These are phyloP conservation scores for Homolaphlyctis polyrhiza DNA, from an alignment of 371 early-diverging fungal species.

Conservation along the genomic window DNA sequence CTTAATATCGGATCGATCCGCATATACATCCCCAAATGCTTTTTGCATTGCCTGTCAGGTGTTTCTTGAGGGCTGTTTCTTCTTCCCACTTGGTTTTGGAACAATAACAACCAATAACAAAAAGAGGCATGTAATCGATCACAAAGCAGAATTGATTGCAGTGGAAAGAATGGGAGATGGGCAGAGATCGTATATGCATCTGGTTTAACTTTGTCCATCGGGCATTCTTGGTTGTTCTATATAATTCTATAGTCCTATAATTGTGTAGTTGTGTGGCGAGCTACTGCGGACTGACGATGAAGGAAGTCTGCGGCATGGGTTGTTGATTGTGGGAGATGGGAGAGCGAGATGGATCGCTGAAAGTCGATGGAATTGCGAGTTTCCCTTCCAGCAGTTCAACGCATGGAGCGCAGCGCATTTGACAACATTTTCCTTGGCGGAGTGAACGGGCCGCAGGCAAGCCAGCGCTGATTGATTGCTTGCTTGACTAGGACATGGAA, in stretches of 20 bases:
- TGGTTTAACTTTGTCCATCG: too few species aligned
- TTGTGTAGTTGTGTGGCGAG: neutral
- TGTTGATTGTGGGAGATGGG: too few species aligned
- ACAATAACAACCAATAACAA: neutral
- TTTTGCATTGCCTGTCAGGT: too few species aligned
- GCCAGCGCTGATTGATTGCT: neutral
- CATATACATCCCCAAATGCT: too few species aligned
- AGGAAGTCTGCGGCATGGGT: neutral
- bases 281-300: too few species aligned
- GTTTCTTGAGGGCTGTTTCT: too few species aligned
- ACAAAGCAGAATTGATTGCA: neutral
- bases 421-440: conserved; percentile 38
- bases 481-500: too few species aligned
- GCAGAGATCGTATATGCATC: too few species aligned
- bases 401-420: conserved; percentile 12
- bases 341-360: too few species aligned
- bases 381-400: neutral
- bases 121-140: neutral
- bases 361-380: too few species aligned
- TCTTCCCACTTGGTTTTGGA: neutral
- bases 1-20: too few species aligned
- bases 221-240: neutral
- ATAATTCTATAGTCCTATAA: neutral
- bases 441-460: conserved; percentile 27
- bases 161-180: neutral